A percentile compares a stretch with the other conserved stretches of the same genome.
phyloP scores from a whole-genome alignment of 2,329 filamentous ascomycete species.

The Pseudogymnoascus sp. region DNA sequence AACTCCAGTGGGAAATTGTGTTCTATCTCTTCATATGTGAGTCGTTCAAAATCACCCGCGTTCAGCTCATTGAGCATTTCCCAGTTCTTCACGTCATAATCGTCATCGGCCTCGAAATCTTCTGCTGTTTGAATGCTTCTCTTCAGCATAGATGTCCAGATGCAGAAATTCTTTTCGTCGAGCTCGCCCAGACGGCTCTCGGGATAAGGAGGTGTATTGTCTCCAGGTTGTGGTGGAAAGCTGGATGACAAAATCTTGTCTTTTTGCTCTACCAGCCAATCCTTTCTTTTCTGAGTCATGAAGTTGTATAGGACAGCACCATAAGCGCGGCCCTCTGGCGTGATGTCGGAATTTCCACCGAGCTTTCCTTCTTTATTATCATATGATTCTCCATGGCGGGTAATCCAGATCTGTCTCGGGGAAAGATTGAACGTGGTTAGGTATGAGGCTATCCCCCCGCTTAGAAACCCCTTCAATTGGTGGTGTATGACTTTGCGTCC shows the following conservation, averaged over 20 bases:
- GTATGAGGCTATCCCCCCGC: slow-evolving; percentile 87
- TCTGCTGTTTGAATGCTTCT: slow-evolving; percentile 81
- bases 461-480: slow-evolving; percentile 84
- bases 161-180: slow-evolving; percentile 84
- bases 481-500: slow-evolving; percentile 89
- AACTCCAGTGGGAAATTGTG: slow-evolving; percentile 75
- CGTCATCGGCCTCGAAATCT: slow-evolving; percentile 82
- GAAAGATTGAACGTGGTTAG: slow-evolving; percentile 95
- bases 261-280: slow-evolving; percentile 77
- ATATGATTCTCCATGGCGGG: slow-evolving; percentile 80
- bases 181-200: slow-evolving; percentile 58
- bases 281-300: slow-evolving; percentile 67
- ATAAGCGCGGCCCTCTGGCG: slow-evolving; percentile 70
- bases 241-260: slow-evolving; percentile 66
- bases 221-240: slow-evolving; percentile 84
- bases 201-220: slow-evolving; percentile 90
- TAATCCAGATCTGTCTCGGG: slow-evolving; percentile 96
- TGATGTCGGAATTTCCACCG: slow-evolving; percentile 81
- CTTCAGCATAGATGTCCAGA: slow-evolving; percentile 96
- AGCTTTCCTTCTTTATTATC: slow-evolving; percentile 86
- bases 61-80: slow-evolving; percentile 97
- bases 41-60: slow-evolving; percentile 82
- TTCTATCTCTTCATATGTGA: slow-evolving; percentile 88
- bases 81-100: slow-evolving; percentile 96
- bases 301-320: slow-evolving; percentile 73